Evolutionary conservation across 352 stramenopile species (phyloP), one percentile per base, ranked within the genome.

Genomic region (Aphanomyces euteiches): DNA sequence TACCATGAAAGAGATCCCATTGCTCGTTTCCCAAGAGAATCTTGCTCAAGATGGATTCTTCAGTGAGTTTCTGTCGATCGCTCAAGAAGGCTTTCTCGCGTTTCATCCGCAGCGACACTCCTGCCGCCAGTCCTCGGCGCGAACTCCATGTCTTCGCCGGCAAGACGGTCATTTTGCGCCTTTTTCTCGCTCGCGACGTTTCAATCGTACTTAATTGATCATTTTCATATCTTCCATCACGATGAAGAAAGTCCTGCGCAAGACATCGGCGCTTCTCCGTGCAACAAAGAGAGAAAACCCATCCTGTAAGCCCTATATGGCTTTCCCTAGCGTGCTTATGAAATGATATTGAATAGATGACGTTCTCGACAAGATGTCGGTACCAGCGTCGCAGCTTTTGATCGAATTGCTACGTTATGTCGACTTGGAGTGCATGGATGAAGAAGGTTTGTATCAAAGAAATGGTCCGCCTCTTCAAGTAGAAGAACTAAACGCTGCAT

Each of bases 1-100:
- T 85, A 3, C 81, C 79, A 36, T 77, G 75, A 48, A 89, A 84
- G 2, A 82, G 60, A 12, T 80, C 72, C 74, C 72, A 83, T 37
- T 74, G 75, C 57, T 73, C 65, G 56, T 75, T 78, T 13, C 70
- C 64, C 17, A 75, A 53, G 12, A 74, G 37, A n/a, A 73, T 19
- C 57, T 58, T 21, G 39, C 69, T 78, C 66, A 78, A 41, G 2
- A 41, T 38, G 8, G 63, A 60, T n/a, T 5, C 5, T 37, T 61
- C 40, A 7, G 50, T 19, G 15, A 38, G 40, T n/a, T 43, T 38
- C 34, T 69, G 63, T 5, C 63, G 63, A 13, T 69, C 63, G 36
- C 63, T 69, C 8, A 50, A 12, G 36, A 69, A 69, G 1, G 45
- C 45, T 2, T 53, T 53, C 13, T 15, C n/a, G 2, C 13, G n/a